Conservation (phyloP, 345 rosid genomes). For the Trapa incisa region DNA sequence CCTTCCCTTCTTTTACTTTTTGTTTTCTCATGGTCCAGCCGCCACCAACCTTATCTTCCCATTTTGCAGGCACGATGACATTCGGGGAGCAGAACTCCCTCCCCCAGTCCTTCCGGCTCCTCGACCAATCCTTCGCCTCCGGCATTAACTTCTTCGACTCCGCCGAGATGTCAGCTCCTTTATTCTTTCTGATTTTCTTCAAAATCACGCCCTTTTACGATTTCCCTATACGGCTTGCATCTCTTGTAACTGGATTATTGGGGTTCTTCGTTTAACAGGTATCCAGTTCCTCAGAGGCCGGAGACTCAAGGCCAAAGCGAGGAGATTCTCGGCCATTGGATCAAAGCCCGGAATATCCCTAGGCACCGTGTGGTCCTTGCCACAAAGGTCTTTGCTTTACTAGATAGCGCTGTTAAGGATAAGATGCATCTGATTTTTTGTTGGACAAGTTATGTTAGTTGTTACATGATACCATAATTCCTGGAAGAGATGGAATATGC, state of each 20-base stretch:
- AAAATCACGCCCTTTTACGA: not conserved
- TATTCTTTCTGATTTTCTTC: not conserved
- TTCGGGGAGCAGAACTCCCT: conserved; percentile 48
- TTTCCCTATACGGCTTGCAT: not conserved
- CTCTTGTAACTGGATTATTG: not conserved
- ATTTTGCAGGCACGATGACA: conserved; percentile 48
- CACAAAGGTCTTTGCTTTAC: not conserved
- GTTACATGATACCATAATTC: not conserved
- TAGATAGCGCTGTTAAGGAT: not conserved
- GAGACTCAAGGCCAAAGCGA: conserved; percentile 56
- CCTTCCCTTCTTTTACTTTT: not conserved
- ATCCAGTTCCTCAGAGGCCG: conserved; percentile 60
- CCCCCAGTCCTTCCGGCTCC: conserved; percentile 40
- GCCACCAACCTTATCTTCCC: not conserved
- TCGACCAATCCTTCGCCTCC: conserved; percentile 36
- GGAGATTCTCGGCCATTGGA: conserved; percentile 50
- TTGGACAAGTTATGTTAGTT: not conserved
- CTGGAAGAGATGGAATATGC: not conserved
- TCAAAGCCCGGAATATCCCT: conserved; percentile 35
- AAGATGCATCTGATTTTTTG: not conserved
- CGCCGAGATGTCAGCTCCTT: conserved; percentile 37
- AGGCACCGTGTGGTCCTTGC: conserved; percentile 31
- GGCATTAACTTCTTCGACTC: conserved; percentile 64
- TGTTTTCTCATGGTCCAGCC: not conserved
- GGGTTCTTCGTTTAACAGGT: conserved; percentile 20